Base-by-base conservation (phyloP, 768 basidiomycete genomes). In the Pleurotus tuoliensis region DNA sequence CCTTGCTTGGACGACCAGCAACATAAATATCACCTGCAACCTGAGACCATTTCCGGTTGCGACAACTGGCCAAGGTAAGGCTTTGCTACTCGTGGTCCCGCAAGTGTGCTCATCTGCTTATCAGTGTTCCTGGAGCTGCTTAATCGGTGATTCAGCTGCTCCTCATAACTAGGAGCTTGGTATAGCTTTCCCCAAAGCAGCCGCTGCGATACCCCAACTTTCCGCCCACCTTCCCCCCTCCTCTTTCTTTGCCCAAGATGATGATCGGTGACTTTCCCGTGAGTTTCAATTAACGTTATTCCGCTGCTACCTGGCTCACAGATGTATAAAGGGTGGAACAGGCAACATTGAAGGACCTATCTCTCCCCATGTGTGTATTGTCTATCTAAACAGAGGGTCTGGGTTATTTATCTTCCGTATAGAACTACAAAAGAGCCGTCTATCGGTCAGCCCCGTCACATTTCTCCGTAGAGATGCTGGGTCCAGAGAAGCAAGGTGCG, bases 401-500 rank as follows among this genome's bases (percentile, higher is more conserved):
- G 30, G 37, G 34, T 39, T 15, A 20, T 34, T 54, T 22, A 54
- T 24, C 56, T 13, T 13, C 37, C 37, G 50, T 6, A 25, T 7
- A 90, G 87, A 66, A 73, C 47, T 86, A 78, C 69, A 85, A 84
- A 63, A 70, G 84, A 59, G 85, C 85, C 8, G 77, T 90, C 5
- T 73, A 82, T 61, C 81, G 76, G 34, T 67, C 77, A 30, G 73
- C 88, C 3, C 90, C 90, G 6, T 73, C 70, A n/a, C 70, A 74
- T 48, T 92, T 92, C 59, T 68, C 72, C 0, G 80, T 88, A 6
- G 80, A 83, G 46, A 74, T 85, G 58, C 74, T 90, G 13, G 67
- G 74, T 3, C 81, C 87, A 9, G 71, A 71, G 41, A 88, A 88
- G 63, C 76, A 82, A 47, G 80, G 85, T 82, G 59, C 52, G 59